phyloP scores from a whole-genome alignment of 371 early-diverging fungal species.

The Mortierella sp. region DNA sequence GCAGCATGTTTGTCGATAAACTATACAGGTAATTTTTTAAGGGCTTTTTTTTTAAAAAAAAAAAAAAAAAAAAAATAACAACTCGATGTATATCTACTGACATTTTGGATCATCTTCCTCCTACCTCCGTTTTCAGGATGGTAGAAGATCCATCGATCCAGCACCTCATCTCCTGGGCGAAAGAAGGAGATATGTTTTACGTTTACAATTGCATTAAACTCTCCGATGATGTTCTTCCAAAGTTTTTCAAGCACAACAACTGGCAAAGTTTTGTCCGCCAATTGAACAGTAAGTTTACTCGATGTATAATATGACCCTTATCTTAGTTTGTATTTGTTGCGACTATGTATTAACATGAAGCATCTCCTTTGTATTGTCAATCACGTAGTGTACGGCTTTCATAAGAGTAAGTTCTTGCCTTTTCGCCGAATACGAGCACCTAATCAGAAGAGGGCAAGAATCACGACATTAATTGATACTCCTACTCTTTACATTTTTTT shows the following conservation, averaged over 20 bases:
- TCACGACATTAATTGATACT: slow-evolving; percentile 3
- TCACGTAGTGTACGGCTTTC: slow-evolving; percentile 54
- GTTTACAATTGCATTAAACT: slow-evolving; percentile 81
- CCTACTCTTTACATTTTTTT: not conserved
- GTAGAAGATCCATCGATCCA: slow-evolving; percentile 61
- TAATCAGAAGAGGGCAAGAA: not conserved
- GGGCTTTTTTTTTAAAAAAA: not conserved
- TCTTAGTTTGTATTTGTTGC: too few relatives aligned
- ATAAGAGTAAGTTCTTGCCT: slow-evolving; percentile 41
- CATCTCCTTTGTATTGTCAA: not conserved
- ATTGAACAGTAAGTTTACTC: slow-evolving; percentile 70
- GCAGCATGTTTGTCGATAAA: slow-evolving; percentile 57
- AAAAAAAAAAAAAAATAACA: too few relatives aligned
- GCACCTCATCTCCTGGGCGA: slow-evolving; percentile 64
- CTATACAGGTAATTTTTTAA: slow-evolving; percentile 35
- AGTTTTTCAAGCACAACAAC: slow-evolving; percentile 91
- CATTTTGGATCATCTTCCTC: not conserved
- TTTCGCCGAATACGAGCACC: too few relatives aligned
- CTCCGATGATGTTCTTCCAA: slow-evolving; percentile 77
- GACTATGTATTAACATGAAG: too few relatives aligned
- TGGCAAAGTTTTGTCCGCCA: slow-evolving; percentile 91
- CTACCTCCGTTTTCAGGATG: slow-evolving; percentile 45
- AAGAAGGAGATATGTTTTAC: slow-evolving; percentile 76
- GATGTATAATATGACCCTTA: too few relatives aligned
- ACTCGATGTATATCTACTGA: not conserved